Base-by-base conservation (phyloP, 768 basidiomycete species). In the Lanmaoa rubissima region DNA sequence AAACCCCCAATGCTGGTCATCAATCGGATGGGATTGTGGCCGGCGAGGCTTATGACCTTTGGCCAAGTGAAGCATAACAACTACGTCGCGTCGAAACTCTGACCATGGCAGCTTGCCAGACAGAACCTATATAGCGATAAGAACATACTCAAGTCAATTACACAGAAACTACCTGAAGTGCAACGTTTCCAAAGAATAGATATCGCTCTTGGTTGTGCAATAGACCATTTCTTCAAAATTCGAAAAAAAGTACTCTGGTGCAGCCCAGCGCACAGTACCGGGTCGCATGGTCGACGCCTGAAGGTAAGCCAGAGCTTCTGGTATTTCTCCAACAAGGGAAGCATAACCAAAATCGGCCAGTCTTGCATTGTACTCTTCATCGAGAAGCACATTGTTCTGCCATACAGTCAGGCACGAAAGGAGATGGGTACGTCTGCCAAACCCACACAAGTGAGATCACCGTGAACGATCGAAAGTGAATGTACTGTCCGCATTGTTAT, bases 301-400 rank as follows among this genome's bases (percentile, higher is more conserved):
- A 3, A 61, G 51, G 26, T 53, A 61, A 28, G 21, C 31, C 24
- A 56, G 35, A 26, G 48, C 51, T 17, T 53, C 54, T 24, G 48
- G 59, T 40, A 19, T 32, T 36, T 55, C 53, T 26, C 53, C 53
- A 2, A 60, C 42, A 12, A 60, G 43, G 16, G 50, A 61, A 10
- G 59, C 16, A 47, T 42, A 40, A n/a, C 51, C 54, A 40, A 61
- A 61, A 41, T 61, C 51, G 1, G 51, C 41, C 17, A 62, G 16
- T 26, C 44, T 44, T 34, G 55, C 40, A 9, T 44, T 46, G 11
- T 40, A 17, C 16, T 44, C 10, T 36, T 52, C 57, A 12, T 62
- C 50, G 12, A 59, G 31, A 35, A 58, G 55, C 6, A 62, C 42
- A 6, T 52, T 54, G 34, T 48, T 55, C 61, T 59, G 24, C 24